Base-by-base conservation (phyloP, 495 filamentous ascomycete species). In the Apodospora peruviana region DNA sequence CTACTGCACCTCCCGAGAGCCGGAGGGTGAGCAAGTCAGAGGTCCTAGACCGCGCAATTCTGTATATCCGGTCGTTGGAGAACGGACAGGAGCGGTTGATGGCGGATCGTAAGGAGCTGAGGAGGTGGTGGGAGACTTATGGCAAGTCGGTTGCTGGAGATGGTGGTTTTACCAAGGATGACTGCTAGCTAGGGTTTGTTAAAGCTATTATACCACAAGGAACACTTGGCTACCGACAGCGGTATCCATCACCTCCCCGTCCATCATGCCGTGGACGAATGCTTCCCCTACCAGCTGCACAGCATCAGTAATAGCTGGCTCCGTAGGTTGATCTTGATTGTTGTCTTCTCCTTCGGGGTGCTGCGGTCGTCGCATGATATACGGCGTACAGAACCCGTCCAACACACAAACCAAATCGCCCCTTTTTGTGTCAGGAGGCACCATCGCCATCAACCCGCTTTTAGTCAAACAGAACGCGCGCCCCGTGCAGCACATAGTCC, bases 11-110 rank as follows among this genome's bases (percentile, higher is more conserved):
- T n/a, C n/a, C n/a, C n/a, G n/a, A n/a, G n/a, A 36, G 50, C 14
- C 47, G 51, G 27, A 29, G 47, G 39, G 46, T 64, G 11, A 64
- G 58, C 45, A 68, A 68, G 37, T 57, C 52, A 1, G 62, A 68
- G 22, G 62, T 68, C 36, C 50, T 68, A 25, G 56, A 62, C 18
- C 52, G 53, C 10, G 62, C 65, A 9, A 45, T 56, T 11, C 4
- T 46, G 37, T 52, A 59, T 38, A 67, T 67, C 32, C 43, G 47
- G 44, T 27, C 48, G 20, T 27, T 60, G 45, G 51, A 60, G 54
- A 36, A 17, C 16, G 45, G 54, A n/a, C 21, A 48, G 3, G 16
- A n/a, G 27, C 25, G 53, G 24, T 38, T 57, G 27, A 18, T 44
- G 35, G 50, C 50, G 23, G 53, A 60, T 38, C 23, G 37, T 43